A percentile compares a stretch with the other conserved stretches of the same genome.
phyloP scores from a whole-genome alignment of 257 asterid genomes.

The Thymus mandschuricus region DNA sequence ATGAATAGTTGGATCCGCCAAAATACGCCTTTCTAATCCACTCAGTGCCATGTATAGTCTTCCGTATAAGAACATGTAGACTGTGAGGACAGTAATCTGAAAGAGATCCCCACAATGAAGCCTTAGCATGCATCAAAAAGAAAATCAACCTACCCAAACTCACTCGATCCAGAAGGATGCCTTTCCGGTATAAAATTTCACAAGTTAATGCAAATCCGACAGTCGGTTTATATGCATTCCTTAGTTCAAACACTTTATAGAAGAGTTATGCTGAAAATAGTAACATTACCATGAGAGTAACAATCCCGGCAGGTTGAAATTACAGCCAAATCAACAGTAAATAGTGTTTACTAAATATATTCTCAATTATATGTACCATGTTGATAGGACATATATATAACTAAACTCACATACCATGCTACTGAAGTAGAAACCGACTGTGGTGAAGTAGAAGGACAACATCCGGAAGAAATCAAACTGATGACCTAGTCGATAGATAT shows the following conservation, averaged over 20 bases:
- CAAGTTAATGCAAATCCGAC: neutral
- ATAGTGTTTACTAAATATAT: neutral
- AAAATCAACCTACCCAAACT: neutral
- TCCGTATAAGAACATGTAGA: conserved; percentile 85
- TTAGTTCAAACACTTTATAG: neutral
- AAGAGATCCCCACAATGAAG: conserved; percentile 23
- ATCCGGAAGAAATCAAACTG: conserved; percentile 94
- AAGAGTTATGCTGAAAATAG: neutral
- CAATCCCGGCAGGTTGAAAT: neutral
- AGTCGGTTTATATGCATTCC: neutral
- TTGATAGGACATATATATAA: conserved; percentile 16
- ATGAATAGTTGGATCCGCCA: conserved; percentile 67
- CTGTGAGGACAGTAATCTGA: conserved; percentile 88
- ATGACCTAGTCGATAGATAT: conserved; percentile 93
- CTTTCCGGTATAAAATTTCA: neutral
- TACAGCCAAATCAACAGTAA: neutral
- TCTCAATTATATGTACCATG: conserved; percentile 3
- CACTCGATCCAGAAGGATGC: neutral
- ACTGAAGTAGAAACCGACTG: conserved; percentile 97
- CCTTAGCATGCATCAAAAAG: conserved; percentile 9
- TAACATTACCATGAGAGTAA: neutral
- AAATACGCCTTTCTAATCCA: conserved; percentile 81
- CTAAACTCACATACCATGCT: conserved; percentile 71
- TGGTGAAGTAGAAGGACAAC: conserved; percentile 97
- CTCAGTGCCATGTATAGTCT: conserved; percentile 90